Conservation (phyloP, 2,329 filamentous ascomycete genomes). For the Penicillium occitanis region DNA sequence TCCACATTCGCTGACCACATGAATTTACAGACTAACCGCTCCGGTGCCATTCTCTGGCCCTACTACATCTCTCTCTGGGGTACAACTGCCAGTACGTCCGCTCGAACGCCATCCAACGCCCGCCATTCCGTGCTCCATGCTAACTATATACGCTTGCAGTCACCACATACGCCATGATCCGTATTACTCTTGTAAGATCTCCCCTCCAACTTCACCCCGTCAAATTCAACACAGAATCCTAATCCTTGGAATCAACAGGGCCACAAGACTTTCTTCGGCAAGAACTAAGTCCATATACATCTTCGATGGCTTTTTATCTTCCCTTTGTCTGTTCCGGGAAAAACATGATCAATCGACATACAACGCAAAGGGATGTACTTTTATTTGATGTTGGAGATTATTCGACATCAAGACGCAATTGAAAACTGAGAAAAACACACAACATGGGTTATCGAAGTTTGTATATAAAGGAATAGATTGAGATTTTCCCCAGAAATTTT, state of each 20-base stretch:
- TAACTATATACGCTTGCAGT: conserved; percentile 23
- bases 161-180: conserved; percentile 46
- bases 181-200: conserved; percentile 45
- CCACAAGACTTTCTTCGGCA: conserved; percentile 63
- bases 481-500: background rate
- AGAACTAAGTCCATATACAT: conserved; percentile 30
- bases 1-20: background rate
- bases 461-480: conserved; percentile 22
- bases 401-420: conserved; percentile 43
- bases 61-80: conserved; percentile 57
- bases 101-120: background rate
- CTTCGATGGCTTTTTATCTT: conserved; percentile 16
- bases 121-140: conserved; percentile 16
- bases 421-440: conserved; percentile 5
- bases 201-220: conserved; percentile 16
- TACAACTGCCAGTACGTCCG: conserved; percentile 49
- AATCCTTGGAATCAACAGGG: conserved; percentile 43
- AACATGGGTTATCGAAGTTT: conserved; percentile 20
- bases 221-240: conserved; percentile 23
- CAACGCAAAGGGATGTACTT: conserved; percentile 17
- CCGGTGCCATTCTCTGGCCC: conserved; percentile 59
- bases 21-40: conserved; percentile 51
- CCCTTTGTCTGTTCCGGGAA: background rate
- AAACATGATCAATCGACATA: background rate
- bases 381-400: conserved; percentile 1